phyloP scores from a whole-genome alignment of 1,139 yeast genomes.

The Geotrichum restrictum region DNA sequence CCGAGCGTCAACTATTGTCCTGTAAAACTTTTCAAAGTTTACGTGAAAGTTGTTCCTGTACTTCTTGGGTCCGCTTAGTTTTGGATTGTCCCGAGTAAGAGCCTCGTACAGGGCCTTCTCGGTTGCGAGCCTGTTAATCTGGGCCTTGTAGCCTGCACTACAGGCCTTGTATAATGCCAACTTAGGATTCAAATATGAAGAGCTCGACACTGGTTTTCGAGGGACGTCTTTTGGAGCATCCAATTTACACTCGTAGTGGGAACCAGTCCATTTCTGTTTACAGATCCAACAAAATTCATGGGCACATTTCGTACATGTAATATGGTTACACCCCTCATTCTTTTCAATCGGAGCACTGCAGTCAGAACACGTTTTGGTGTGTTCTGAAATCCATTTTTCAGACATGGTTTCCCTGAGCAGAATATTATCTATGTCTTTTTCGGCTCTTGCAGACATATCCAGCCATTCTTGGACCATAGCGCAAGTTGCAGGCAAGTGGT shows the following conservation, averaged over 20 bases:
- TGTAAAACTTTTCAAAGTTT: too few species aligned
- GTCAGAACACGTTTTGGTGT: constrained; percentile 78
- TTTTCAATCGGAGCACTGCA: constrained; percentile 60
- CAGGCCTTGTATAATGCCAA: background rate
- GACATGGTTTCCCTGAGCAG: background rate
- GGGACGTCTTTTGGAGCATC: too few species aligned
- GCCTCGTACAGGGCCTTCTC: too few species aligned
- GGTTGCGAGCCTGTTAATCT: background rate
- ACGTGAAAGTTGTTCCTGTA: too few species aligned
- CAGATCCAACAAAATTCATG: constrained; percentile 94
- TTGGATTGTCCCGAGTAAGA: too few species aligned
- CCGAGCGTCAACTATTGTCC: too few species aligned
- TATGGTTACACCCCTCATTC: constrained; percentile 94
- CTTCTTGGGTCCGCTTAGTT: too few species aligned
- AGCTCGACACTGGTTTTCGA: background rate
- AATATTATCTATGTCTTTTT: background rate
- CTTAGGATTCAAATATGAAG: background rate
- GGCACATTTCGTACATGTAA: constrained; percentile 75
- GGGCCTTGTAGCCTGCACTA: background rate
- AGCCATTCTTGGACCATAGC: constrained; percentile 36
- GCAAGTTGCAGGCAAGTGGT: constrained; percentile 85
- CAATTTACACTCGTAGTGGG: constrained; percentile 48
- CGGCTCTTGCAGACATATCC: background rate
- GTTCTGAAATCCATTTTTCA: constrained; percentile 76
- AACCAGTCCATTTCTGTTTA: constrained; percentile 66